Evolutionary conservation across 768 basidiomycete species (phyloP), one percentile per base, ranked within the genome.

Genomic region (Psilocybe cyanescens): DNA sequence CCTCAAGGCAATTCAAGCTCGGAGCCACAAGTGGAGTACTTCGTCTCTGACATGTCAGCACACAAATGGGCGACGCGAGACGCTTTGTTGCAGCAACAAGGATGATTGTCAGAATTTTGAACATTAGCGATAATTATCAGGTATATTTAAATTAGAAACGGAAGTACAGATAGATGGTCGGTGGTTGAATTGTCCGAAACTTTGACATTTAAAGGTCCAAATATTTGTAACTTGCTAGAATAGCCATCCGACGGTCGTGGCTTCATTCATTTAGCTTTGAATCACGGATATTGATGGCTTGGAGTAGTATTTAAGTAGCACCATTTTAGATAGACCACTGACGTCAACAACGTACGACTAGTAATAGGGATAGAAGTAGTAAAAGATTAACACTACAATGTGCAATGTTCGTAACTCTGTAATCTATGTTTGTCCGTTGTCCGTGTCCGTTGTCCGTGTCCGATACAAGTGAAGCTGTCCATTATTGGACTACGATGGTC

Each of bases 401-500:
- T 35, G 33, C 33, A 35, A 44, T 14, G 41, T 44, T 44, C 41
- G 41, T 44, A 29, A 50, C 29, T 17, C 19, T 35, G 33, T 19
- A 50, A 50, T 28, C 30, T 31, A 28, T 6, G n/a, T 17, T 9
- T 50, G n/a, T n/a, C n/a, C n/a, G n/a, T n/a, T 19, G 19, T 19
- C 19, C 19, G 19, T 19, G 46, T 16, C 57, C 59, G 59, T 30
- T 16, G n/a, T 30, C 8, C 14, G 17, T 31, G 35, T 55, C 48
- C n/a, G 41, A 44, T 17, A 44, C 14, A 16, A 44, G n/a, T 9
- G 14, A n/a, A n/a, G n/a, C 11, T 37, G 30, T 37, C n/a, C 11
- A 51, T 59, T 33, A 55, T 11, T 55, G 30, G 35, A 55, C 35
- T 12, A 33, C 9, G 31, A 61, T 24, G 14, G 59, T 61, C 14